Base-by-base conservation (phyloP, 768 basidiomycete genomes). In the Xerocomellus amylosporus region DNA sequence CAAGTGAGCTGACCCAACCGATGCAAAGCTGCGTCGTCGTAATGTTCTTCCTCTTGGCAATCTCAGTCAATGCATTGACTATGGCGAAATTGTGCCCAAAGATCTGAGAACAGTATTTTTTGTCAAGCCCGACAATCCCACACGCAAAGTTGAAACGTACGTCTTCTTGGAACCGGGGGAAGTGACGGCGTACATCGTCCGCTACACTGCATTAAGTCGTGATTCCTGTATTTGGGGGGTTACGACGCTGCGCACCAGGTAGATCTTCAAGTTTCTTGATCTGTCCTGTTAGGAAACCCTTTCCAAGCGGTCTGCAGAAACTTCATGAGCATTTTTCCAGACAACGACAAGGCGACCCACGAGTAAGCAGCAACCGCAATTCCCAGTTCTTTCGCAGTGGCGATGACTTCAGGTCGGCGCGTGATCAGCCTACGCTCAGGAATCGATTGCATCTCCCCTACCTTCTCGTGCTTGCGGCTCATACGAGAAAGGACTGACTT, bases 291-390 rank as follows among this genome's bases (percentile, higher is more conserved):
- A 84, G 67, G 61, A 82, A 71, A 3, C 79, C 80, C 6, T 66
- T 69, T 2, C 81, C 81, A 1, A 83, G 74, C 1, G 82, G 81
- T 31, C 78, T 85, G 65, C 48, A 53, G 13, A 13, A 36, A 44
- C 36, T 12, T 39, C 33, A 49, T 48, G 20, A 46, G 19, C 0
- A 12, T 10, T 41, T n/a, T 55, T 17, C 45, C 6, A 59, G 59
- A 36, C n/a, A 24, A 33, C 12, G 12, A 39, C 7, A 17, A 31
- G 10, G 10, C 10, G 15, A 51, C 78, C 22, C 38, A 80, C 78
- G 82, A 80, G 60, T 87, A 87, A 31, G 79, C 83, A 20, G 80
- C 64, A n/a, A 86, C 76, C 8, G 82, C 69, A 52, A 86, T 73
- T 5, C 77, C 77, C 36, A 84, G 73, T 58, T 83, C 81, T 43